Evolutionary conservation across 805 yeast genomes (phyloP).

Genomic region (Cyberlindnera subsufficiens): DNA sequence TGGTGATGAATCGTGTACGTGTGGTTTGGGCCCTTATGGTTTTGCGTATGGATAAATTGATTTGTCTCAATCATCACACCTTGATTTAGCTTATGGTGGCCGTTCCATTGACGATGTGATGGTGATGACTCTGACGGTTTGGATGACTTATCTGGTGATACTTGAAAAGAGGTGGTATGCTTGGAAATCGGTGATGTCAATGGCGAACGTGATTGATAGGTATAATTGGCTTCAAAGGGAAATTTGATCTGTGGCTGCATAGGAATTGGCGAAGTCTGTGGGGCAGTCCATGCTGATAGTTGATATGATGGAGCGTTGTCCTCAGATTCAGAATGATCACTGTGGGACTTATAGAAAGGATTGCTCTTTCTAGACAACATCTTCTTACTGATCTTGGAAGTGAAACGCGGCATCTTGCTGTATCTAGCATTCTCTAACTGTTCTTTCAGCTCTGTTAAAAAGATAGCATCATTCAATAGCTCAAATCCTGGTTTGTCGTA

Average conservation of each 20-base stretch:
- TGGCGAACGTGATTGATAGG: constrained; percentile 7
- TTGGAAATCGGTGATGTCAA: constrained; percentile 4
- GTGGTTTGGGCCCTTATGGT: constrained; percentile 24
- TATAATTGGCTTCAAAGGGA: constrained; percentile 7
- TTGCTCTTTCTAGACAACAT: constrained; percentile 10
- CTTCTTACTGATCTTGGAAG: constrained; percentile 25
- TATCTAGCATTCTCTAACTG: constrained; percentile 14
- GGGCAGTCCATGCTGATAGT: not conserved
- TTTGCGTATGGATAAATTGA: constrained; percentile 22
- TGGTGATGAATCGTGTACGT: constrained; percentile 25
- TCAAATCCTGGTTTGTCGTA: constrained; percentile 26
- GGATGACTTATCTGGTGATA: too few relatives aligned
- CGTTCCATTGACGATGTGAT: constrained; percentile 8
- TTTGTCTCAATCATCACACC: constrained; percentile 12
- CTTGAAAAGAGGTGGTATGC: constrained; percentile 4
- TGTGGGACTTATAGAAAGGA: constrained; percentile 5
- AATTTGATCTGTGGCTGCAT: constrained; percentile 1
- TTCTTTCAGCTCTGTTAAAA: constrained; percentile 22
- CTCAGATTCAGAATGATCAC: constrained; percentile 3
- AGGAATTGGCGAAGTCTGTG: constrained; percentile 10
- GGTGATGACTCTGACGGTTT: constrained; percentile 2
- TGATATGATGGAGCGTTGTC: not conserved
- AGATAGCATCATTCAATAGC: constrained; percentile 23
- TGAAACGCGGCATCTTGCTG: constrained; percentile 22
- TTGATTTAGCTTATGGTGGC: constrained; percentile 12